phyloP scores from a whole-genome alignment of 768 basidiomycete genomes.

The Mycena galericulata region DNA sequence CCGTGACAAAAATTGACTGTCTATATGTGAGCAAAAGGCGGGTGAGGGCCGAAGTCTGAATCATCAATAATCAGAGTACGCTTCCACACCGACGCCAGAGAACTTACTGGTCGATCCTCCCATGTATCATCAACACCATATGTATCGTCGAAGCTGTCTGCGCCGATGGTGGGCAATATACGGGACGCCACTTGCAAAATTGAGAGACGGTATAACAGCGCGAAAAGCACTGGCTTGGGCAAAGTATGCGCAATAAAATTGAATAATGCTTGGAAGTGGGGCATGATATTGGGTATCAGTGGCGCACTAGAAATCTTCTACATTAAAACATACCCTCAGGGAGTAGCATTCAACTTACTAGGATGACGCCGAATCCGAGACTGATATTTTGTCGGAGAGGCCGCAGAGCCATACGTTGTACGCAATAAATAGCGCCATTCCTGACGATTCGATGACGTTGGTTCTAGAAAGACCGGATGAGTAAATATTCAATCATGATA shows the following conservation, averaged over 20 bases:
- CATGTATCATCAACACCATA: slow-evolving; percentile 72
- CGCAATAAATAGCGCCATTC: slow-evolving; percentile 88
- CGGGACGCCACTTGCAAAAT: slow-evolving; percentile 86
- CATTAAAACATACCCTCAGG: background rate
- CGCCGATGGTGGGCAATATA: slow-evolving; percentile 87
- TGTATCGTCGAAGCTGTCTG: slow-evolving; percentile 82
- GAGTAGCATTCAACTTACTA: slow-evolving; percentile 64
- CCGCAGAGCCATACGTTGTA: slow-evolving; percentile 94
- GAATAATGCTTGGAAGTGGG: slow-evolving; percentile 81
- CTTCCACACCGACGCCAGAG: too few species aligned
- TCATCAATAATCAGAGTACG: background rate
- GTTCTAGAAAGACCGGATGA: slow-evolving; percentile 55
- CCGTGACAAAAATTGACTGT: slow-evolving; percentile 86
- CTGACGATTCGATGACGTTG: slow-evolving; percentile 92
- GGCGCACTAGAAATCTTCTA: slow-evolving; percentile 72
- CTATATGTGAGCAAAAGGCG: slow-evolving; percentile 83
- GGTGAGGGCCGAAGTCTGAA: slow-evolving; percentile 81
- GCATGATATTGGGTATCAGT: slow-evolving; percentile 81
- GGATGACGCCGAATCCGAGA: slow-evolving; percentile 78
- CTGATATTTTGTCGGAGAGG: slow-evolving; percentile 74
- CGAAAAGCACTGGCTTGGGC: slow-evolving; percentile 85
- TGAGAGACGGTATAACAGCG: slow-evolving; percentile 82
- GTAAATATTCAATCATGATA: background rate
- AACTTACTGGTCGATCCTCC: slow-evolving; percentile 78
- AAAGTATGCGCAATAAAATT: slow-evolving; percentile 89